Evolutionary conservation across 1,284 basidiomycete species (phyloP).

Genomic region (Moniliella sp.): DNA sequence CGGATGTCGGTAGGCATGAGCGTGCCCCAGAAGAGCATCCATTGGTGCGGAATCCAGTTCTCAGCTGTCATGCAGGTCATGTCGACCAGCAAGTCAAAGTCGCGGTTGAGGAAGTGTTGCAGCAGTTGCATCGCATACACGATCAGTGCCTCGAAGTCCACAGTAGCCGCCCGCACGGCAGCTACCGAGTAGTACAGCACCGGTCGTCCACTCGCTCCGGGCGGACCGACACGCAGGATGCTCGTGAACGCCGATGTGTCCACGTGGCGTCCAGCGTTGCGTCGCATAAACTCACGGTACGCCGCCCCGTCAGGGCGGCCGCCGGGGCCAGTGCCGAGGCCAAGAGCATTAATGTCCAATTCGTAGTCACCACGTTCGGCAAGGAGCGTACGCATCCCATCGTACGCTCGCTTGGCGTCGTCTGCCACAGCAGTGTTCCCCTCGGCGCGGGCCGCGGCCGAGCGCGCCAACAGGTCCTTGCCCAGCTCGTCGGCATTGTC

Average conservation of each 20-base stretch:
- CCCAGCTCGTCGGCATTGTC: constrained; percentile 23
- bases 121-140: constrained; percentile 14
- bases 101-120: constrained; percentile 7
- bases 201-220: constrained; percentile 30
- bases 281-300: constrained; percentile 15
- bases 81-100: constrained; percentile 19
- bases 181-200: constrained; percentile 37
- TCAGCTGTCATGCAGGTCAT: constrained; percentile 10
- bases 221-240: constrained; percentile 17
- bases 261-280: constrained; percentile 15
- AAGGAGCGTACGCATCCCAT: constrained; percentile 11
- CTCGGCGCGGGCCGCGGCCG: constrained; percentile 1
- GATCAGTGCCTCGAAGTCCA: constrained; percentile 64
- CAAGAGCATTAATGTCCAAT: too few species aligned
- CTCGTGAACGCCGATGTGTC: constrained; percentile 13
- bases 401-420: constrained; percentile 10
- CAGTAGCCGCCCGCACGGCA: constrained; percentile 52
- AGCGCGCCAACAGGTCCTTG: constrained; percentile 11
- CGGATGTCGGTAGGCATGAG: constrained; percentile 12
- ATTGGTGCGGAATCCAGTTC: constrained; percentile 16
- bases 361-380: constrained; percentile 14
- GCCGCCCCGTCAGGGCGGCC: too few species aligned
- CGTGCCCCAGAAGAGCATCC: constrained; percentile 19
- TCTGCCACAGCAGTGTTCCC: not conserved
- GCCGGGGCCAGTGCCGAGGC: too few species aligned